Percentiles rank a stretch among this genome's conserved stretches.
Evolutionary conservation across 148 eudicot species (phyloP).

Genomic region (Amaranthus palmeri): DNA sequence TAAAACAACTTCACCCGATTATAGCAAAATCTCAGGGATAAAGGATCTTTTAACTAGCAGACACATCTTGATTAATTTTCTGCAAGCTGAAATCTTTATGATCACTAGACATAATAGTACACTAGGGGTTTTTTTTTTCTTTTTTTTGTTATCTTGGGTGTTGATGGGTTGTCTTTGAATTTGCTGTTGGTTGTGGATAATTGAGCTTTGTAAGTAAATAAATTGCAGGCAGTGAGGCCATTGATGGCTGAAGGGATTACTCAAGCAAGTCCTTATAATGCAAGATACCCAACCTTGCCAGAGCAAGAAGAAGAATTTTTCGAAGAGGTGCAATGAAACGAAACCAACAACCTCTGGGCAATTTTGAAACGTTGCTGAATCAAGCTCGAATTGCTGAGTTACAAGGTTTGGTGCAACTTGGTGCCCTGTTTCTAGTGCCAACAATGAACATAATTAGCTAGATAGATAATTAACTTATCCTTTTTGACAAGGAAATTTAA

Average conservation of each 20-base stretch:
- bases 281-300: constrained; percentile 22
- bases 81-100: not conserved
- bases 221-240: constrained; percentile 56
- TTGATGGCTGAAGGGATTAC: constrained; percentile 52
- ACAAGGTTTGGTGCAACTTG: not conserved
- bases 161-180: not conserved
- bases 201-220: not conserved
- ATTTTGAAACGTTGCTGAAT: constrained; percentile 4
- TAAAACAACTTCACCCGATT: too few species aligned
- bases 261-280: constrained; percentile 34
- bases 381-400: not conserved
- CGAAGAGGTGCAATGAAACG: constrained; percentile 40
- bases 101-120: not conserved
- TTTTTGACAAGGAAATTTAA: not conserved
- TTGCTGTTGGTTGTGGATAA: not conserved
- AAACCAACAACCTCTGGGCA: not conserved
- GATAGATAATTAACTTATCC: not conserved
- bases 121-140: not conserved
- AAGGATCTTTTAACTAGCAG: not conserved
- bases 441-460: not conserved
- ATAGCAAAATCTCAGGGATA: too few species aligned
- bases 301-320: constrained; percentile 45
- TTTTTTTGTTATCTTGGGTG: not conserved
- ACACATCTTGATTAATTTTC: not conserved
- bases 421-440: not conserved